Conservation (phyloP, 2,329 filamentous ascomycete genomes). For the Amphichorda felina region DNA sequence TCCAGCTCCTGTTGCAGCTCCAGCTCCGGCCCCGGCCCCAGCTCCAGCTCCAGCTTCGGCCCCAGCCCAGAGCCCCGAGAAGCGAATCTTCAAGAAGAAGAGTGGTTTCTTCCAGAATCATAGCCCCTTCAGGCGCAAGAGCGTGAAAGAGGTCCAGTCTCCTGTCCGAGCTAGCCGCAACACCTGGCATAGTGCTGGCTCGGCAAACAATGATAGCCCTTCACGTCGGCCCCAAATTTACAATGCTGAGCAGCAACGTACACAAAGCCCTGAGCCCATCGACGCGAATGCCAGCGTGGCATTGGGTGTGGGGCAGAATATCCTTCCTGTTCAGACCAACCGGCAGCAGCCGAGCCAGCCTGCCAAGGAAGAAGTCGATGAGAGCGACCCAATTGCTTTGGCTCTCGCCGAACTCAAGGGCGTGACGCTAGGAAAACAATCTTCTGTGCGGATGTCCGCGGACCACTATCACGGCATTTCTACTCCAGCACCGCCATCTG, state of each 20-base stretch:
- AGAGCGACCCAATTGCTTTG: constrained; percentile 78
- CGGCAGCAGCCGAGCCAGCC: constrained; percentile 14
- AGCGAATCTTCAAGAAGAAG: constrained; percentile 55
- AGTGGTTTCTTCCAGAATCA: constrained; percentile 90
- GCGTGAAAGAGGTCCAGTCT: constrained; percentile 55
- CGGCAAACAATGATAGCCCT: constrained; percentile 14
- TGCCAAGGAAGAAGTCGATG: constrained; percentile 34
- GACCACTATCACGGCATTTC: constrained; percentile 91
- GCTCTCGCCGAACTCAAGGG: constrained; percentile 89
- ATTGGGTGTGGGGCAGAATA: constrained; percentile 88
- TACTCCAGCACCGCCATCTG: constrained; percentile 56
- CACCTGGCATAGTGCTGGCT: constrained; percentile 40
- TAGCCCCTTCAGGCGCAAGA: constrained; percentile 87
- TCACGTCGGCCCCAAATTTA: constrained; percentile 27
- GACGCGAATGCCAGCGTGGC: constrained; percentile 89
- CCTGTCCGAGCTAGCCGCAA: constrained; percentile 34
- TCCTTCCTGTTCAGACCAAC: constrained; percentile 75
- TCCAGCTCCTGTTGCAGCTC: too few species aligned
- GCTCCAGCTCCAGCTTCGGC: constrained; percentile 18
- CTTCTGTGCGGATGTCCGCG: constrained; percentile 76
- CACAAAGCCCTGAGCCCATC: constrained; percentile 67
- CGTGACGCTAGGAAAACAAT: constrained; percentile 63
- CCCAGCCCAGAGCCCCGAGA: constrained; percentile 44
- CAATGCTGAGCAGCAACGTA: constrained; percentile 27
- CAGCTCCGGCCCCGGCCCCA: too few species aligned